A percentile compares a stretch with the other conserved stretches of the same genome.
phyloP scores from a whole-genome alignment of 441 rosid genomes.

The Croton setiger region DNA sequence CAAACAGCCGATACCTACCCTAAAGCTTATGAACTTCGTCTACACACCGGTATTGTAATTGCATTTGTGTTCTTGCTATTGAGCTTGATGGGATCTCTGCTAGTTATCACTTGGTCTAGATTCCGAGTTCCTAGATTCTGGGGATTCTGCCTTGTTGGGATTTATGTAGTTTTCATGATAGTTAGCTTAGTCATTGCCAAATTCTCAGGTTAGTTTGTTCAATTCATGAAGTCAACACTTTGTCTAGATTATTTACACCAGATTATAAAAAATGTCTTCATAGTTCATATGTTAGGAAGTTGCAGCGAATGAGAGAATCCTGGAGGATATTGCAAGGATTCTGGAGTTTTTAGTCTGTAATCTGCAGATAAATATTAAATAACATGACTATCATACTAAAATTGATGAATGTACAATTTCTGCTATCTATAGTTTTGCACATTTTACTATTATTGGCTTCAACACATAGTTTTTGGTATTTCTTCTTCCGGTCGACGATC shows the following conservation, averaged over 20 bases:
- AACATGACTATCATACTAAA: neutral
- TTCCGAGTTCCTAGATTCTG: conserved; percentile 85
- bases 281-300: neutral
- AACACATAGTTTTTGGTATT: neutral
- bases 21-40: conserved; percentile 62
- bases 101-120: conserved; percentile 90
- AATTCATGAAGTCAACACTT: neutral
- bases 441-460: neutral
- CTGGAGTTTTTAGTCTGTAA: conserved; percentile 18
- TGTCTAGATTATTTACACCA: conserved; percentile 7
- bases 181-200: conserved; percentile 63
- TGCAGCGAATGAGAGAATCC: neutral
- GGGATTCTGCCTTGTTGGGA: conserved; percentile 94
- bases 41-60: conserved; percentile 72
- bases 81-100: conserved; percentile 89
- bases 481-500: neutral
- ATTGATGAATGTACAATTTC: neutral
- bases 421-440: neutral
- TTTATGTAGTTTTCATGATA: conserved; percentile 61
- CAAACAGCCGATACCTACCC: conserved; percentile 78
- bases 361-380: conserved; percentile 6
- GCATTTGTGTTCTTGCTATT: conserved; percentile 89
- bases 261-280: conserved; percentile 8
- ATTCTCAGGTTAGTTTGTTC: conserved; percentile 41
- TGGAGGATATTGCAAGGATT: neutral